phyloP scores from a whole-genome alignment of 2,329 filamentous ascomycete species.

The Colletotrichum sansevieriae region DNA sequence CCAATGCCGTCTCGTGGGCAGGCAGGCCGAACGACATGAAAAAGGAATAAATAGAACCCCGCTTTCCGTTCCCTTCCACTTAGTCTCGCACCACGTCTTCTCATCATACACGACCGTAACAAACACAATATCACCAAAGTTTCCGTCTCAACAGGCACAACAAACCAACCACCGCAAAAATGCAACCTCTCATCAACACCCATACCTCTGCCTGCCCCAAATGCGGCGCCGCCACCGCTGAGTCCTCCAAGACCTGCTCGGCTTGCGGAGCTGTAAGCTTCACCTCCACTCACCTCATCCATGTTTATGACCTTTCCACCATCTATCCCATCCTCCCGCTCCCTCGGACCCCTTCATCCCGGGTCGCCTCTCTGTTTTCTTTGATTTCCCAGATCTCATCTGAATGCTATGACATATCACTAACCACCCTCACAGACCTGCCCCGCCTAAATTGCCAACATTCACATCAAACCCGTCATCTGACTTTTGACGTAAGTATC shows the following conservation, averaged over 20 bases:
- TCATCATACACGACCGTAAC: conserved; percentile 3
- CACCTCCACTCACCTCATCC: neutral
- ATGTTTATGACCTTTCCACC: neutral
- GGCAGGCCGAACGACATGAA: conserved; percentile 5
- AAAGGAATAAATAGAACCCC: conserved; percentile 24
- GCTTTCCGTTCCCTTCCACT: conserved; percentile 8
- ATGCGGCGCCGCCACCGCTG: conserved; percentile 63
- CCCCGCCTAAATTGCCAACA: conserved; percentile 46
- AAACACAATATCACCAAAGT: conserved; percentile 10
- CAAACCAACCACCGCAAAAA: conserved; percentile 34
- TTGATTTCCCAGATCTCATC: neutral
- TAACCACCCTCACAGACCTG: conserved; percentile 46
- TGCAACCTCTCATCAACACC: conserved; percentile 51
- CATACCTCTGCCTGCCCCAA: conserved; percentile 65
- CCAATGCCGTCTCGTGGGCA: conserved; percentile 18
- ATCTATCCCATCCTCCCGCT: neutral
- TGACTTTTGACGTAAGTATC: conserved; percentile 1
- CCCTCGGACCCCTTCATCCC: neutral
- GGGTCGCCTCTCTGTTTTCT: neutral
- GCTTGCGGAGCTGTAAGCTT: conserved; percentile 69
- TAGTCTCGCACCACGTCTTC: neutral
- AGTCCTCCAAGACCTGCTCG: conserved; percentile 64
- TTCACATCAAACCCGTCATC: neutral
- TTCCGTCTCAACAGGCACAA: conserved; percentile 12
- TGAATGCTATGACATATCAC: neutral